phyloP scores from a whole-genome alignment of 2,329 filamentous ascomycete genomes.

The Talaromyces marneffei region DNA sequence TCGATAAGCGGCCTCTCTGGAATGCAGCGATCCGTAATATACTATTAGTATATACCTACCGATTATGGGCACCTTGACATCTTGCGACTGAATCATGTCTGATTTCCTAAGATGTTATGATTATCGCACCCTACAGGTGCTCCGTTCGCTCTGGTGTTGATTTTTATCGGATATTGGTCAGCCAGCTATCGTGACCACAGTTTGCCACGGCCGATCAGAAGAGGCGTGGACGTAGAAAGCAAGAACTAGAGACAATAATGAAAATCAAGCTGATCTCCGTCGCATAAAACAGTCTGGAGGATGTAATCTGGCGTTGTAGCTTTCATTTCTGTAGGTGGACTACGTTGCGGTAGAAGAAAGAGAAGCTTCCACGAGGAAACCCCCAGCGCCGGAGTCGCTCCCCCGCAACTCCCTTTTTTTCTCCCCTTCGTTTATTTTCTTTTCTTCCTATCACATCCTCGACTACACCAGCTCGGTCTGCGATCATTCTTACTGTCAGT shows the following conservation, averaged over 20 bases:
- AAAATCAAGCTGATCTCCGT: neutral
- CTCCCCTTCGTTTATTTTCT: neutral
- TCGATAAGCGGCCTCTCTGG: neutral
- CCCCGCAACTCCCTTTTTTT: slow-evolving; percentile 11
- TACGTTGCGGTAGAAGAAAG: neutral
- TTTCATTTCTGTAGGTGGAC: neutral
- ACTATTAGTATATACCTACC: no score
- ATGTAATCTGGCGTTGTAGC: neutral
- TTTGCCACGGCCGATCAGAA: neutral
- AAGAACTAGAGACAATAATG: neutral
- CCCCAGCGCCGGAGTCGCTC: slow-evolving; percentile 4
- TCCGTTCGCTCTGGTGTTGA: neutral
- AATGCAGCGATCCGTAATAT: neutral
- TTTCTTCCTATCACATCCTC: neutral
- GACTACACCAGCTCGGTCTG: neutral
- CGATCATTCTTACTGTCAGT: neutral
- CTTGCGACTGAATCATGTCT: neutral
- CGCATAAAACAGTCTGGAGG: neutral
- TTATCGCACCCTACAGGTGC: neutral
- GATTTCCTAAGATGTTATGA: neutral
- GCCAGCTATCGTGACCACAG: neutral
- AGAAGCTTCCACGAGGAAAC: slow-evolving; percentile 12
- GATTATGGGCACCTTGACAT: neutral
- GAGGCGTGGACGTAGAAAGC: neutral
- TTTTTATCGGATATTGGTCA: neutral